Conservation (phyloP, 768 basidiomycete species). For the Pholiota conissans region DNA sequence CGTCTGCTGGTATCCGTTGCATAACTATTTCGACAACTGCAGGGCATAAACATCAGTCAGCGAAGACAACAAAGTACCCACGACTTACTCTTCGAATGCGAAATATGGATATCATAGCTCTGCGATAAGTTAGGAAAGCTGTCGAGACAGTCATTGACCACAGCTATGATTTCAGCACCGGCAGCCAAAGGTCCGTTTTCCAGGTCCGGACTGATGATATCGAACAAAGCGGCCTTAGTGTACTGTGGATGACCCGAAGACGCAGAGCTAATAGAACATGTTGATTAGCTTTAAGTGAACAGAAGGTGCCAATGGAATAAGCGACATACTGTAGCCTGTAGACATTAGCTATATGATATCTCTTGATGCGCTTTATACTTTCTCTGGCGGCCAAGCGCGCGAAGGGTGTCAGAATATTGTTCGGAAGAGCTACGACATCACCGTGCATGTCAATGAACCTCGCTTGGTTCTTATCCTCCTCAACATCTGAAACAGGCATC, state of each 20-base stretch:
- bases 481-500: constrained; percentile 64
- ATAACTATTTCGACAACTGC: constrained; percentile 70
- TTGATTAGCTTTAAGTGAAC: too few relatives aligned
- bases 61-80: not conserved
- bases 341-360: constrained; percentile 76
- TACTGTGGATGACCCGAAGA: constrained; percentile 75
- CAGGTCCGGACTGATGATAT: constrained; percentile 80
- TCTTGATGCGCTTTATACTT: constrained; percentile 71
- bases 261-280: constrained; percentile 50
- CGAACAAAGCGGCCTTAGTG: constrained; percentile 76
- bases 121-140: constrained; percentile 69
- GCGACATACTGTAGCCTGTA: constrained; percentile 61
- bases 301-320: too few relatives aligned
- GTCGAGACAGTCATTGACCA: constrained; percentile 66
- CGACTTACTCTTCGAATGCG: constrained; percentile 70
- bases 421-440: constrained; percentile 72
- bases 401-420: constrained; percentile 72
- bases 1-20: constrained; percentile 57
- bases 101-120: constrained; percentile 75
- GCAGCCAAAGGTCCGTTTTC: constrained; percentile 64
- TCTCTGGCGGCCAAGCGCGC: constrained; percentile 79
- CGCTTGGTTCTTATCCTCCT: constrained; percentile 66
- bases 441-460: constrained; percentile 80
- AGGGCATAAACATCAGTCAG: constrained; percentile 1
- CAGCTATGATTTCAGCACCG: constrained; percentile 70